Evolutionary conservation across 2,329 filamentous ascomycete genomes (phyloP).

Genomic region (Ascochyta lentis): DNA sequence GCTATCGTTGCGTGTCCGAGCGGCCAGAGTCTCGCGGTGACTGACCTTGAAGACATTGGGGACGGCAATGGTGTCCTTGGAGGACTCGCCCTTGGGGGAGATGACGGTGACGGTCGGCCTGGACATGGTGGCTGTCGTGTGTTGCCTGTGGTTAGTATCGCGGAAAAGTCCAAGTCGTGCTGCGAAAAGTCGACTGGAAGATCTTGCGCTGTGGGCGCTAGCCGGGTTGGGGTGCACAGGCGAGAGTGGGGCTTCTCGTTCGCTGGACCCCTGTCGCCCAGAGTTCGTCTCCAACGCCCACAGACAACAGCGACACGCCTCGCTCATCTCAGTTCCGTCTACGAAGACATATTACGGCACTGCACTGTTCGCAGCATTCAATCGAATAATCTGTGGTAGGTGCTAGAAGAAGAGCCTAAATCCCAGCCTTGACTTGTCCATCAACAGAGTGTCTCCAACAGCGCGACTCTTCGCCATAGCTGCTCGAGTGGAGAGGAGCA

Average conservation of each 20-base stretch:
- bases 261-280: background rate
- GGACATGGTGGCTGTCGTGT: conserved; percentile 64
- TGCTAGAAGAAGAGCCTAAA: too few species aligned
- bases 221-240: too few species aligned
- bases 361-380: too few species aligned
- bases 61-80: conserved; percentile 86
- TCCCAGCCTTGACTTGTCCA: too few species aligned
- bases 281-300: background rate
- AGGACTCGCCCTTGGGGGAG: conserved; percentile 92
- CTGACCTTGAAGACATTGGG: conserved; percentile 87
- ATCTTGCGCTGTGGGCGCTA: too few species aligned
- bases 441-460: too few species aligned
- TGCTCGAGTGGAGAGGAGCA: background rate
- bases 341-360: too few species aligned
- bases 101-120: conserved; percentile 98
- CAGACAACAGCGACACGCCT: background rate
- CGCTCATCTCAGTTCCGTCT: background rate
- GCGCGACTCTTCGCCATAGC: background rate
- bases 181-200: background rate
- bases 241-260: background rate
- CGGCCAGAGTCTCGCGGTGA: conserved; percentile 10
- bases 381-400: too few species aligned
- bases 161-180: conserved; percentile 12
- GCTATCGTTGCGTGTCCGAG: conserved; percentile 9
- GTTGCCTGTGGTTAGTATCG: conserved; percentile 39